These are phyloP conservation scores for Kuraishia piskuri DNA, from an alignment of 805 yeast genomes.

Conservation along the genomic window DNA sequence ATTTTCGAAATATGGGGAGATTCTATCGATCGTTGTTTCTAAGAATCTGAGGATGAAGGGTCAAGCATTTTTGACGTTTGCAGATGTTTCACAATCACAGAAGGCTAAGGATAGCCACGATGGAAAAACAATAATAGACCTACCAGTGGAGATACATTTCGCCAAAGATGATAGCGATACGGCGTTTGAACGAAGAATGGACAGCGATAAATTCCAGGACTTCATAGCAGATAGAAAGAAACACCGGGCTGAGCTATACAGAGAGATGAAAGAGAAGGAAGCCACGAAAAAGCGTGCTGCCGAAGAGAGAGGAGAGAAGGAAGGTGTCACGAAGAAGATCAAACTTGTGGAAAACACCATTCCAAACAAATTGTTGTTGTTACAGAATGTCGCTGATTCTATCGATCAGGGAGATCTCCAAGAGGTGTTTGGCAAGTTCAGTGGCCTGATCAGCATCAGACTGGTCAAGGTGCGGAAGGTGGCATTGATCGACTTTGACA, in stretches of 20 bases:
- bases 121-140: slow-evolving; percentile 33
- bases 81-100: slow-evolving; percentile 29
- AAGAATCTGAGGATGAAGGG: slow-evolving; percentile 64
- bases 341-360: slow-evolving; percentile 21
- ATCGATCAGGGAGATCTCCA: slow-evolving; percentile 31
- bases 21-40: slow-evolving; percentile 46
- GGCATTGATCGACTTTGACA: slow-evolving; percentile 74
- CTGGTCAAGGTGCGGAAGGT: slow-evolving; percentile 58
- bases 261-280: not conserved
- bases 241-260: not conserved
- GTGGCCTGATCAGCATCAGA: slow-evolving; percentile 62
- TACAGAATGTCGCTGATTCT: slow-evolving; percentile 53
- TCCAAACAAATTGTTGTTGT: slow-evolving; percentile 61
- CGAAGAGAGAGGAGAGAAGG: not conserved
- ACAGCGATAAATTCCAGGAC: slow-evolving; percentile 8
- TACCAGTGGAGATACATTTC: slow-evolving; percentile 35
- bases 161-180: slow-evolving; percentile 39
- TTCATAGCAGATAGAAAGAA: slow-evolving; percentile 4
- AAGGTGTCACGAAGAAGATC: slow-evolving; percentile 5
- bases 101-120: slow-evolving; percentile 35
- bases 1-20: slow-evolving; percentile 37
- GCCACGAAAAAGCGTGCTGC: not conserved
- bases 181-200: slow-evolving; percentile 8
- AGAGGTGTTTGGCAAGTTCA: slow-evolving; percentile 34
- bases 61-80: slow-evolving; percentile 70